Evolutionary conservation across 2,329 filamentous ascomycete species (phyloP).

Genomic region (Colletotrichum sp.): DNA sequence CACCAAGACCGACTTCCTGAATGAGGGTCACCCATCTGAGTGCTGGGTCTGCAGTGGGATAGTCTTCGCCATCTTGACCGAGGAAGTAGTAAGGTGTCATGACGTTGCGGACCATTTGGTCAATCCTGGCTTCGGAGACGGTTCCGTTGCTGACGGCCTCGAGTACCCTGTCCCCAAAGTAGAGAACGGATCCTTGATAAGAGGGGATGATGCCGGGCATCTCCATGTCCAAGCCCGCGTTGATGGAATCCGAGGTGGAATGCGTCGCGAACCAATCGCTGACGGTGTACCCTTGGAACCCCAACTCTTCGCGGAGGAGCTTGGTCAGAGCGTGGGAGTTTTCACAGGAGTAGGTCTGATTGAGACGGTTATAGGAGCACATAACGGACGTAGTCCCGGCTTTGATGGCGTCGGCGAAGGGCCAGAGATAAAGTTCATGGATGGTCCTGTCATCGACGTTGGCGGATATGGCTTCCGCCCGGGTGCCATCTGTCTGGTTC

Average conservation of each 20-base stretch:
- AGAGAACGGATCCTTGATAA: conserved; percentile 33
- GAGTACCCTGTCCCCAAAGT: conserved; percentile 67
- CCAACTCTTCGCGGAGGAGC: conserved; percentile 54
- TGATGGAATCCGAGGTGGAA: conserved; percentile 36
- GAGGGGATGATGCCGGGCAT: conserved; percentile 41
- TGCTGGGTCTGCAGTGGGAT: conserved; percentile 50
- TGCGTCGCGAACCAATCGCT: conserved; percentile 50
- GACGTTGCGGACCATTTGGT: conserved; percentile 82
- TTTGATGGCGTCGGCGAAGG: conserved; percentile 29
- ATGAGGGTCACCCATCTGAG: background rate
- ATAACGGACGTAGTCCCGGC: conserved; percentile 31
- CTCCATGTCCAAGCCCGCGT: conserved; percentile 48
- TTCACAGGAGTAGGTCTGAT: conserved; percentile 52
- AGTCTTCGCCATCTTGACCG: conserved; percentile 71
- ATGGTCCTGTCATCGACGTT: conserved; percentile 30
- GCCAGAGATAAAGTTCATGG: conserved; percentile 35
- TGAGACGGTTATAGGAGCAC: conserved; percentile 40
- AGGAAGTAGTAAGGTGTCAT: conserved; percentile 84
- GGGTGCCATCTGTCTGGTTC: conserved; percentile 60
- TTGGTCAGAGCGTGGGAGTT: conserved; percentile 48
- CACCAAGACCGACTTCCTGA: background rate
- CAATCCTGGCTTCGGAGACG: conserved; percentile 72
- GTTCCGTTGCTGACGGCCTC: conserved; percentile 76
- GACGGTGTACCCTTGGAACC: conserved; percentile 53
- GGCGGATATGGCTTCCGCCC: conserved; percentile 26